Percentiles rank a stretch among this genome's conserved stretches.
Conservation (phyloP, 108 stramenopile genomes). For the Schizochytrium sp. region DNA sequence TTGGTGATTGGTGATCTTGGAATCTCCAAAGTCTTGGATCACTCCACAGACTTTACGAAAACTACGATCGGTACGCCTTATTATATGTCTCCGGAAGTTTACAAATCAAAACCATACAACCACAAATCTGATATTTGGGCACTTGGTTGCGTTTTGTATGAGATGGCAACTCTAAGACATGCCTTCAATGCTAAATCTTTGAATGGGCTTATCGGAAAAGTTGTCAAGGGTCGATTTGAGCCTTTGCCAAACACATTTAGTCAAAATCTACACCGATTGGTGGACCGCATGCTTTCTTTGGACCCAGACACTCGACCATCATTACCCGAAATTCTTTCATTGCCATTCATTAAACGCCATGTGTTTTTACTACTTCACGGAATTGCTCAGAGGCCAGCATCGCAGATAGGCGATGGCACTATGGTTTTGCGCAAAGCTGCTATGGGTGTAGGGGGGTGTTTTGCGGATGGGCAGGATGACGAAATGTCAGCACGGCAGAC, state of each 20-base stretch:
- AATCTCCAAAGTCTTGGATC: conserved; percentile 78
- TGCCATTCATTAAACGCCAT: conserved; percentile 70
- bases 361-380: conserved; percentile 65
- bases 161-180: conserved; percentile 73
- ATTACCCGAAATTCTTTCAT: conserved; percentile 65
- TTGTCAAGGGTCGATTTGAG: conserved; percentile 68
- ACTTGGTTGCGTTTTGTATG: conserved; percentile 77
- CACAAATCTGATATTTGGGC: conserved; percentile 78
- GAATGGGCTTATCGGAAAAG: conserved; percentile 69
- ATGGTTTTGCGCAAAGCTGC: conserved; percentile 62
- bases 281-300: conserved; percentile 65
- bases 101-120: conserved; percentile 73
- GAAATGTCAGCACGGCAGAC: not conserved
- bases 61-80: conserved; percentile 80
- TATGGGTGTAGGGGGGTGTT: not conserved
- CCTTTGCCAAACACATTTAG: conserved; percentile 64
- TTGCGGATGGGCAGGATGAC: not conserved
- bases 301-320: conserved; percentile 64
- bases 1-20: conserved; percentile 80
- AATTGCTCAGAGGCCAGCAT: conserved; percentile 58
- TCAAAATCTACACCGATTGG: conserved; percentile 57
- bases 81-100: conserved; percentile 79
- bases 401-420: conserved; percentile 69
- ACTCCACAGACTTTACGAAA: conserved; percentile 78
- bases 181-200: conserved; percentile 74